Percentiles rank a stretch among this genome's conserved stretches.
phyloP scores from a whole-genome alignment of 768 basidiomycete genomes.

The Dioszegia aurantiaca region DNA sequence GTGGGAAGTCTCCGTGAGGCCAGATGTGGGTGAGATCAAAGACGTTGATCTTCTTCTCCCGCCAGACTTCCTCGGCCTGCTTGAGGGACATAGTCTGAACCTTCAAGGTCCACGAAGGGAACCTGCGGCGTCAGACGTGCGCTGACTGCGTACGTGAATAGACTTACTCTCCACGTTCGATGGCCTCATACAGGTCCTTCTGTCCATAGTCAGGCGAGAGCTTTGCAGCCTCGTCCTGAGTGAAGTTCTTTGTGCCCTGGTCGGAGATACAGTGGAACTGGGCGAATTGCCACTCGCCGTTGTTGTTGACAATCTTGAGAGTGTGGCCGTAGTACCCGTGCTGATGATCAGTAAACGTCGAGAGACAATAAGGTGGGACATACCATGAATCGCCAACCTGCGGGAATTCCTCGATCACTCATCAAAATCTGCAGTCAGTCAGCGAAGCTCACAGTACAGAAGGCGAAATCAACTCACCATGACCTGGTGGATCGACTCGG shows the following conservation, averaged over 20 bases:
- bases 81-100: constrained; percentile 86
- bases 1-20: constrained; percentile 54
- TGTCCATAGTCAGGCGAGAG: constrained; percentile 56
- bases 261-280: constrained; percentile 53
- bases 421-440: constrained; percentile 49
- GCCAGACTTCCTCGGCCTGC: constrained; percentile 78
- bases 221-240: constrained; percentile 63
- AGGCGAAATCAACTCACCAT: constrained; percentile 40
- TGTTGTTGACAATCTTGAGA: constrained; percentile 51
- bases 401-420: constrained; percentile 55
- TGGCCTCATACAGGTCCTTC: constrained; percentile 55
- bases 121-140: background rate
- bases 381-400: constrained; percentile 62
- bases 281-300: constrained; percentile 49
- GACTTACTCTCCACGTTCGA: constrained; percentile 51
- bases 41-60: constrained; percentile 62
- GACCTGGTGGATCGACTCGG: constrained; percentile 56
- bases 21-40: constrained; percentile 50
- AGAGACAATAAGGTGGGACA: no score
- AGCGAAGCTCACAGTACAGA: background rate
- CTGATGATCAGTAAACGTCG: constrained; percentile 26
- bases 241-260: constrained; percentile 62
- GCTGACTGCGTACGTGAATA: no score
- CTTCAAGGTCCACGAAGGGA: constrained; percentile 47
- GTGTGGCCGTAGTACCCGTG: constrained; percentile 77